Percentiles rank a stretch among this genome's conserved stretches.
phyloP scores from a whole-genome alignment of 1,139 yeast species.

The Suhomyces guaymorum region DNA sequence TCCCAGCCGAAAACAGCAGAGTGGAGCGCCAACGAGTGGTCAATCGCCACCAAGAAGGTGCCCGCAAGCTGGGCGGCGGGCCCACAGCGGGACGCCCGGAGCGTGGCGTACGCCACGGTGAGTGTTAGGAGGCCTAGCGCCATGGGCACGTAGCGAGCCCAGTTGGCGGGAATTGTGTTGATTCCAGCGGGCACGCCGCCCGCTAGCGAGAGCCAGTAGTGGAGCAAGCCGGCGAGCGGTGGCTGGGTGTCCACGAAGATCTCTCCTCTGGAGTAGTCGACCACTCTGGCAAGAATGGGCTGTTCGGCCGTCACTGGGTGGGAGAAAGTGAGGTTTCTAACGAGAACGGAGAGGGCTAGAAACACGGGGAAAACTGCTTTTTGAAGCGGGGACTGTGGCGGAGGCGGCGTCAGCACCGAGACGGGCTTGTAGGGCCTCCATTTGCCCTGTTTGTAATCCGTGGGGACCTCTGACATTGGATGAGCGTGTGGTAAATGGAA shows the following conservation, averaged over 20 bases:
- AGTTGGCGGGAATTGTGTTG: slow-evolving; percentile 1
- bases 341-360: slow-evolving; percentile 1
- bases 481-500: too few species aligned
- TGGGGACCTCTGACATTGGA: too few species aligned
- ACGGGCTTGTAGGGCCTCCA: slow-evolving; percentile 5
- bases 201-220: slow-evolving; percentile 40
- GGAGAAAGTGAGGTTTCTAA: slow-evolving; percentile 2
- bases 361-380: neutral
- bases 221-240: slow-evolving; percentile 56
- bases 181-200: slow-evolving; percentile 21
- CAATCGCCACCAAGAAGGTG: slow-evolving; percentile 47
- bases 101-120: slow-evolving; percentile 44
- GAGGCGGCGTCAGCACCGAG: neutral
- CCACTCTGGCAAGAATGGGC: neutral
- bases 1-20: slow-evolving; percentile 54
- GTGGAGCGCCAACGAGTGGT: slow-evolving; percentile 55
- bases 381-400: neutral
- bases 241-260: slow-evolving; percentile 65
- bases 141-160: slow-evolving; percentile 14
- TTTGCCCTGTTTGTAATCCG: slow-evolving; percentile 7
- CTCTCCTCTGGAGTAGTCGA: slow-evolving; percentile 59
- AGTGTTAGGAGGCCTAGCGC: slow-evolving; percentile 37
- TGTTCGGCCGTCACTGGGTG: slow-evolving; percentile 3
- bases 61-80: slow-evolving; percentile 46
- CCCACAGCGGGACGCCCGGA: slow-evolving; percentile 50